These are phyloP conservation scores for Aspergillus bertholletiae DNA, from an alignment of 495 filamentous ascomycete genomes.

Conservation along the genomic window DNA sequence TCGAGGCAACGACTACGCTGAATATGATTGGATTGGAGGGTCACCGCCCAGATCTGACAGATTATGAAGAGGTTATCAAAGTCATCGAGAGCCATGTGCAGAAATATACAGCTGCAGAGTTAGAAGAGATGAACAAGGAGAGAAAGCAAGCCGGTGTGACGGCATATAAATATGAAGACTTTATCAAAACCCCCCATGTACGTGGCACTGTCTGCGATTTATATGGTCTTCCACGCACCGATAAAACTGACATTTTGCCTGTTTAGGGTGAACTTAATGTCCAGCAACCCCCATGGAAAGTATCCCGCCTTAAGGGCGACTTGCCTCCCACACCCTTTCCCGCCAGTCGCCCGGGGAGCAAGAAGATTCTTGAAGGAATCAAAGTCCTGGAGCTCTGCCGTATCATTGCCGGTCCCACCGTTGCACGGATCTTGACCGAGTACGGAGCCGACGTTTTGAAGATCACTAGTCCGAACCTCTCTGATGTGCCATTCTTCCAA, in stretches of 20 bases:
- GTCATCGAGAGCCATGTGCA: constrained; percentile 64
- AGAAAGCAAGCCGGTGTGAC: constrained; percentile 64
- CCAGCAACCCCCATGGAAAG: constrained; percentile 51
- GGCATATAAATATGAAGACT: constrained; percentile 63
- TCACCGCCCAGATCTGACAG: constrained; percentile 57
- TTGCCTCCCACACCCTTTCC: constrained; percentile 55
- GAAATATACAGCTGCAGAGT: constrained; percentile 56
- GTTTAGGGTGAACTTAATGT: constrained; percentile 45
- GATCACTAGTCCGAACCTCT: constrained; percentile 62
- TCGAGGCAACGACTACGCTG: constrained; percentile 65
- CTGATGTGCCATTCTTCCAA: constrained; percentile 77
- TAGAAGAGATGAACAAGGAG: constrained; percentile 62
- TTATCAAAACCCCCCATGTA: constrained; percentile 58
- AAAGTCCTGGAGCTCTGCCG: constrained; percentile 68
- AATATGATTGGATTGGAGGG: constrained; percentile 69
- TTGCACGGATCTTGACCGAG: constrained; percentile 62
- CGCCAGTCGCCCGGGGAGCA: constrained; percentile 21
- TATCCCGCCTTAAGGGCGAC: constrained; percentile 41
- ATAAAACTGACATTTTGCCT: constrained; percentile 11
- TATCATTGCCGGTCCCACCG: constrained; percentile 56
- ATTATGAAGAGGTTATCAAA: constrained; percentile 63
- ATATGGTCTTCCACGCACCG: neutral
- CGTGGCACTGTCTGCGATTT: constrained; percentile 16
- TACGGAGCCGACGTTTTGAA: constrained; percentile 69
- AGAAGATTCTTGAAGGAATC: constrained; percentile 30